These are phyloP conservation scores for Bolboschoenoplectus hybrid DNA, from an alignment of 202 grass and related monocot species.

Conservation along the genomic window DNA sequence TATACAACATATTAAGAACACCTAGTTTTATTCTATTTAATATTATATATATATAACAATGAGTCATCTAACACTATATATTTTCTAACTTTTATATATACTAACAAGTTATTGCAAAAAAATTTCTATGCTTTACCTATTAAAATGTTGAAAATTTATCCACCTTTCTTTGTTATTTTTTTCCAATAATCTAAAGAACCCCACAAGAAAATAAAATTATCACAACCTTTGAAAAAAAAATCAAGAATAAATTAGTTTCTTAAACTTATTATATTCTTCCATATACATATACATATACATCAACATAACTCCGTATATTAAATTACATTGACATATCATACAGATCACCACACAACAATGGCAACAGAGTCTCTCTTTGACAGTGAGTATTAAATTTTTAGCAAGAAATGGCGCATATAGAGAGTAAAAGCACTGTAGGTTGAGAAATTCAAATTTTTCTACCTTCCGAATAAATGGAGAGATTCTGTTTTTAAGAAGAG, in stretches of 20 bases:
- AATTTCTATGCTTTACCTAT: neutral
- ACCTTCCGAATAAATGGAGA: neutral
- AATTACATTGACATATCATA: neutral
- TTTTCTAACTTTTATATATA: neutral
- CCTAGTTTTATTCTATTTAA: no score
- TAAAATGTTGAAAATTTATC: neutral
- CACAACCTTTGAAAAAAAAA: neutral
- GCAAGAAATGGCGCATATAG: neutral
- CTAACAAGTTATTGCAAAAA: neutral
- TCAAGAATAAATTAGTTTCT: neutral
- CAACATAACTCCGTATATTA: neutral
- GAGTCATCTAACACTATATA: neutral
- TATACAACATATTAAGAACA: no score
- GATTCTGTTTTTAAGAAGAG: slow-evolving; percentile 8
- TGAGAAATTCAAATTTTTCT: neutral
- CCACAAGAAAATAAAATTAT: neutral
- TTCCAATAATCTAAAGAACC: neutral
- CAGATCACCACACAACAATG: neutral
- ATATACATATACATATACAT: neutral
- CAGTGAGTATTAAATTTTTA: neutral
- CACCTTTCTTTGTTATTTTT: neutral
- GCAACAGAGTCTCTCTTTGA: neutral
- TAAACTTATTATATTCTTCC: neutral
- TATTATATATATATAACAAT: neutral
- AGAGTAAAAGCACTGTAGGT: neutral